Conservation (phyloP, 257 asterid genomes). For the Nicotiana paniculata region DNA sequence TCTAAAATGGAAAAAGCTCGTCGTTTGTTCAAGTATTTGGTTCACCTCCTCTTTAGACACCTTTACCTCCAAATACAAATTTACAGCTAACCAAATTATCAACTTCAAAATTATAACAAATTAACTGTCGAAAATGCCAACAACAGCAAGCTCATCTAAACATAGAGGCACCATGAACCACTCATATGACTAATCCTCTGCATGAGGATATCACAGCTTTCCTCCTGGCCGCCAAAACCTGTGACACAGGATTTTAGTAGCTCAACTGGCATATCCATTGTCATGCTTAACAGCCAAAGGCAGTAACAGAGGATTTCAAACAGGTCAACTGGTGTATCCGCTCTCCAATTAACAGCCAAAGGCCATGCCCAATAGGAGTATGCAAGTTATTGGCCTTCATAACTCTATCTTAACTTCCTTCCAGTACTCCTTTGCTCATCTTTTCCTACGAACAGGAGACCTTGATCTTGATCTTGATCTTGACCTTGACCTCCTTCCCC, state of each 20-base stretch:
- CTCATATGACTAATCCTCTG: neutral
- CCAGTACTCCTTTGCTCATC: constrained; percentile 20
- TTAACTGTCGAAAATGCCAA: neutral
- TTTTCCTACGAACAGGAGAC: constrained; percentile 64
- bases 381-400: neutral
- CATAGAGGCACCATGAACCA: neutral
- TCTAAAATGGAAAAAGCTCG: neutral
- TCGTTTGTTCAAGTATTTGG: neutral
- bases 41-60: neutral
- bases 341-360: neutral
- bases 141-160: neutral
- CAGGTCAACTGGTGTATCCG: neutral
- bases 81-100: constrained; percentile 10
- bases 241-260: neutral
- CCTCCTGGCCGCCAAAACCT: neutral
- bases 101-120: neutral
- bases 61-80: constrained; percentile 4
- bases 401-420: neutral
- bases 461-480: constrained; percentile 62
- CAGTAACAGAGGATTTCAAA: constrained; percentile 1
- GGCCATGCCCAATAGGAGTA: neutral
- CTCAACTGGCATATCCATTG: neutral
- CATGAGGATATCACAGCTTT: neutral
- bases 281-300: neutral
- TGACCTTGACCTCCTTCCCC: constrained; percentile 61